Percentiles rank a stretch among this genome's conserved stretches.
Evolutionary conservation across 345 rosid genomes (phyloP).

Genomic region (Populus davidiana): DNA sequence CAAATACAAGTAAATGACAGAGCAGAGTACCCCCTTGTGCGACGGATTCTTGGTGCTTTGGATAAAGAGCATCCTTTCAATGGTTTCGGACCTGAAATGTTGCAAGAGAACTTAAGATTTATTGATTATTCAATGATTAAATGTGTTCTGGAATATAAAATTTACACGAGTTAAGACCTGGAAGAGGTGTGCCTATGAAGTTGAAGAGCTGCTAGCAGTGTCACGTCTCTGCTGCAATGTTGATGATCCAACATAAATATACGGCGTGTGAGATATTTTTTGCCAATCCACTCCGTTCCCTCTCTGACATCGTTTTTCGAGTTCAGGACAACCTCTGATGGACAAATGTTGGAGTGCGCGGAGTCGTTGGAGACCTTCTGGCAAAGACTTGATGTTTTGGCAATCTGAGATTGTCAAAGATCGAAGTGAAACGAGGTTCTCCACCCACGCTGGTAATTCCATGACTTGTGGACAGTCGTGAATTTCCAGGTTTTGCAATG

Average conservation of each 20-base stretch:
- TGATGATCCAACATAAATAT: not conserved
- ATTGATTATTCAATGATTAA: too few relatives aligned
- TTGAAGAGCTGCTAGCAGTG: not conserved
- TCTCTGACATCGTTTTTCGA: not conserved
- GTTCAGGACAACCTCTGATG: constrained; percentile 20
- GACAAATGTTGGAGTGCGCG: constrained; percentile 9
- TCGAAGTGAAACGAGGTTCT: constrained; percentile 7
- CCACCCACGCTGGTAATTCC: constrained; percentile 10
- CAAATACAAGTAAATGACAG: too few relatives aligned
- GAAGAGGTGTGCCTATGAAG: not conserved
- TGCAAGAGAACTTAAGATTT: too few relatives aligned
- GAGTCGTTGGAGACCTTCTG: constrained; percentile 12
- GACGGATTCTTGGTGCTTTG: too few relatives aligned
- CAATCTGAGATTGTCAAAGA: constrained; percentile 20
- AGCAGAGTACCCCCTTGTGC: too few relatives aligned
- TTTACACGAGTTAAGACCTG: not conserved
- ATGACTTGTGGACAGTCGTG: constrained; percentile 5
- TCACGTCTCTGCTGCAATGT: not conserved
- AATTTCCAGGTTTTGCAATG: constrained; percentile 14
- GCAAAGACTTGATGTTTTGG: constrained; percentile 11
- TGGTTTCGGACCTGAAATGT: too few relatives aligned
- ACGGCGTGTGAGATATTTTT: not conserved
- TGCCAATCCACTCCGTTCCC: not conserved
- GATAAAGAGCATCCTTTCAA: too few relatives aligned
- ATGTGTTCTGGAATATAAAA: too few relatives aligned